Evolutionary conservation across 202 grass and related monocot species (phyloP).

Genomic region (Zizania palustris): DNA sequence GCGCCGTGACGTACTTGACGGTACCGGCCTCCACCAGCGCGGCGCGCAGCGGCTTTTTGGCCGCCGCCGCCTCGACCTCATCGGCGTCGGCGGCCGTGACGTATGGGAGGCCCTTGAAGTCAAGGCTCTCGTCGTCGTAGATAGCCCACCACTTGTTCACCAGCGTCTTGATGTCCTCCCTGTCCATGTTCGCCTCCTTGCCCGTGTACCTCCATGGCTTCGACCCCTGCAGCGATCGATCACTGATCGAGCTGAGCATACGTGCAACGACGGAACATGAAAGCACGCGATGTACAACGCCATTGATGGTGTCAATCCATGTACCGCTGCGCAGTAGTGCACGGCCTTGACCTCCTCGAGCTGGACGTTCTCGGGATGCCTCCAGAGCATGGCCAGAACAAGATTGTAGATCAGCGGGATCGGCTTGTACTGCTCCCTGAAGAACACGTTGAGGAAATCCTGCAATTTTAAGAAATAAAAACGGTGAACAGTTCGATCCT

Average conservation of each 20-base stretch:
- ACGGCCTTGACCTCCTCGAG: constrained; percentile 87
- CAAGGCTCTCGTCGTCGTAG: constrained; percentile 68
- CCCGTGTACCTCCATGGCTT: constrained; percentile 97
- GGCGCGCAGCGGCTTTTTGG: constrained; percentile 53
- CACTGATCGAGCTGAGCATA: not conserved
- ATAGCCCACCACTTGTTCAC: constrained; percentile 81
- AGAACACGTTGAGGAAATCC: constrained; percentile 97
- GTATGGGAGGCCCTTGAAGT: constrained; percentile 53
- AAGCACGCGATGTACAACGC: too few relatives aligned
- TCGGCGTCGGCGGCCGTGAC: constrained; percentile 27
- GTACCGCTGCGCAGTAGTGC: constrained; percentile 95
- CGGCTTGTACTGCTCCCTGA: constrained; percentile 78
- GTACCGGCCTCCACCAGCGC: constrained; percentile 58
- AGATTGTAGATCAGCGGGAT: constrained; percentile 87
- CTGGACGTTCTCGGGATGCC: constrained; percentile 92
- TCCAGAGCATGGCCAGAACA: constrained; percentile 92
- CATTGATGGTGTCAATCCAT: not conserved
- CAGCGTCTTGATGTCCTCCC: constrained; percentile 78
- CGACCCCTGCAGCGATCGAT: constrained; percentile 53
- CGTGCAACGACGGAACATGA: not conserved
- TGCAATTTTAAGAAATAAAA: constrained; percentile 21
- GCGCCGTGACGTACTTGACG: constrained; percentile 64
- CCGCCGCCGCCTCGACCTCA: constrained; percentile 45
- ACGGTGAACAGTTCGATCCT: not conserved
- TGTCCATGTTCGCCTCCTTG: constrained; percentile 89